phyloP scores from a whole-genome alignment of 2,329 filamentous ascomycete genomes.

The Monilinia fructigena region DNA sequence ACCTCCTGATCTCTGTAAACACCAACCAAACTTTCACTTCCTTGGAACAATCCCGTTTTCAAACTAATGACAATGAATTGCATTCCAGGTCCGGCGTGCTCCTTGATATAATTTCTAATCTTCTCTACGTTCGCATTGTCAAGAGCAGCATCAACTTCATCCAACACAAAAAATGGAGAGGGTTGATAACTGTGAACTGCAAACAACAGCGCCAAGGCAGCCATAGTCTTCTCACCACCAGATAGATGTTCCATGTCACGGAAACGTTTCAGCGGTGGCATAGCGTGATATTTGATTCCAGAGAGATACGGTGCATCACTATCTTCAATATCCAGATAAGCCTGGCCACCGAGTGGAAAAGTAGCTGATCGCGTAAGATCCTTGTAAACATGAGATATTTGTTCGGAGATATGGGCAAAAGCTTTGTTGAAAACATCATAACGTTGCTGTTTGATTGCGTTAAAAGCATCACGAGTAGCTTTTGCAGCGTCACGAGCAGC shows the following conservation, averaged over 20 bases:
- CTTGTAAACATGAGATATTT: slow-evolving; percentile 91
- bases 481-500: slow-evolving; percentile 73
- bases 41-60: slow-evolving; percentile 93
- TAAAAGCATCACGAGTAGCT: slow-evolving; percentile 78
- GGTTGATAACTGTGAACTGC: slow-evolving; percentile 96
- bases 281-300: slow-evolving; percentile 97
- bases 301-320: slow-evolving; percentile 94
- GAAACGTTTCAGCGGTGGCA: slow-evolving; percentile 97
- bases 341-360: slow-evolving; percentile 89
- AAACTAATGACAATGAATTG: slow-evolving; percentile 98
- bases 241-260: slow-evolving; percentile 98
- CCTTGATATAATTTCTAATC: slow-evolving; percentile 92
- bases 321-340: slow-evolving; percentile 88
- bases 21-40: slow-evolving; percentile 91
- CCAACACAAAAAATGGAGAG: slow-evolving; percentile 93
- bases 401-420: slow-evolving; percentile 90
- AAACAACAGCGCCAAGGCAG: slow-evolving; percentile 91
- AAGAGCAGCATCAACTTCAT: slow-evolving; percentile 97
- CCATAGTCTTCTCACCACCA: slow-evolving; percentile 98
- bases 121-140: slow-evolving; percentile 96
- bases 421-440: slow-evolving; percentile 93
- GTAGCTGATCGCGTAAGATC: slow-evolving; percentile 86
- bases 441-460: slow-evolving; percentile 75
- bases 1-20: slow-evolving; percentile 93
- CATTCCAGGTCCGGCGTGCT: slow-evolving; percentile 94